Conservation (phyloP, 2,329 filamentous ascomycete genomes). For the Orbilia oligospora region DNA sequence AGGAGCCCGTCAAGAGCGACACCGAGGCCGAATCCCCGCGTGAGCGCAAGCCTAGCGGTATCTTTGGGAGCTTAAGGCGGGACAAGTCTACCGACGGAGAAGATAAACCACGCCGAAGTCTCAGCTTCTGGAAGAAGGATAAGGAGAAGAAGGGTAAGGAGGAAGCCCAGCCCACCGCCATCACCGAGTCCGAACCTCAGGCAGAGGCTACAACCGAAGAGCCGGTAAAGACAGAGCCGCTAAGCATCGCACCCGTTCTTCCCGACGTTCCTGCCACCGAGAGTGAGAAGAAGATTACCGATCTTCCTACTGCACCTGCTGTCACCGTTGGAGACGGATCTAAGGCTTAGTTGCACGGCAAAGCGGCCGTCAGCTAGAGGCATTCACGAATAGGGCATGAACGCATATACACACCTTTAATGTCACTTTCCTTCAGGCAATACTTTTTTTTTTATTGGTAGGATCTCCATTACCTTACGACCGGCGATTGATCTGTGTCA, state of each 20-base stretch:
- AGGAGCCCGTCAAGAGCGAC: slow-evolving; percentile 41
- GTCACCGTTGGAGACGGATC: slow-evolving; percentile 52
- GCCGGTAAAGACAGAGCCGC: slow-evolving; percentile 32
- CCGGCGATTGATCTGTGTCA: slow-evolving; percentile 34
- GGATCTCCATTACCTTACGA: slow-evolving; percentile 45
- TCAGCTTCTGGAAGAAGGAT: slow-evolving; percentile 53
- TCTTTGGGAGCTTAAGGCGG: slow-evolving; percentile 51
- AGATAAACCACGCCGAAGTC: slow-evolving; percentile 38
- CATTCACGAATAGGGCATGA: slow-evolving; percentile 52
- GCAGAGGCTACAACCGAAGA: slow-evolving; percentile 38
- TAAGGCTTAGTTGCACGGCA: slow-evolving; percentile 40
- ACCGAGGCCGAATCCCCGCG: slow-evolving; percentile 28
- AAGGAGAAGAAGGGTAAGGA: slow-evolving; percentile 59
- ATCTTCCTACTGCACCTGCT: slow-evolving; percentile 60
- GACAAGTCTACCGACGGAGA: slow-evolving; percentile 52
- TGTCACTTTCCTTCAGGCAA: slow-evolving; percentile 46
- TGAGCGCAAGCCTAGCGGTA: slow-evolving; percentile 32
- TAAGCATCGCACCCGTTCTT: slow-evolving; percentile 21
- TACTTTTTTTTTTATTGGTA: slow-evolving; percentile 24
- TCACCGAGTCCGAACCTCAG: slow-evolving; percentile 46
- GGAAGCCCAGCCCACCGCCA: slow-evolving; percentile 41
- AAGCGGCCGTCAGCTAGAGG: neutral
- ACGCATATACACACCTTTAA: slow-evolving; percentile 16
- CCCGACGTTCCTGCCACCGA: slow-evolving; percentile 41
- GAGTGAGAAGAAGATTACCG: slow-evolving; percentile 57